phyloP scores from a whole-genome alignment of 2,329 filamentous ascomycete species.

The Colletotrichum spinosum region DNA sequence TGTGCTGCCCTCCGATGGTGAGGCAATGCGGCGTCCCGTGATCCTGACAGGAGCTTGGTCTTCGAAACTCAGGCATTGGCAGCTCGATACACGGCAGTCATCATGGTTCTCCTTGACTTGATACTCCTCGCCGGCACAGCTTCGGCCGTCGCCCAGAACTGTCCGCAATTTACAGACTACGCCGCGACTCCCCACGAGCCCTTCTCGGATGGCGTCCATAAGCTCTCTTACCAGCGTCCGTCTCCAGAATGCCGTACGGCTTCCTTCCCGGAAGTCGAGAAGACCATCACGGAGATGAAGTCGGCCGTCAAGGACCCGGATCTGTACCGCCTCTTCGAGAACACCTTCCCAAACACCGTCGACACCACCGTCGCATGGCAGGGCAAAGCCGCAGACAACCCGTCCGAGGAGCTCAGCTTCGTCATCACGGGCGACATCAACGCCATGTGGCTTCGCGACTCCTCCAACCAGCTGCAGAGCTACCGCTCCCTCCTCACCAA shows the following conservation, averaged over 20 bases:
- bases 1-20: conserved; percentile 17
- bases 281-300: conserved; percentile 78
- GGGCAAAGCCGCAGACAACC: conserved; percentile 66
- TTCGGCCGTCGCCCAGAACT: conserved; percentile 42
- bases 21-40: conserved; percentile 9
- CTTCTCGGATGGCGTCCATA: conserved; percentile 79
- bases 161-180: conserved; percentile 51
- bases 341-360: conserved; percentile 80
- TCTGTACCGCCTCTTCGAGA: conserved; percentile 76
- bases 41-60: conserved; percentile 13
- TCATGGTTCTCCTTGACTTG: conserved; percentile 13
- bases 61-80: not conserved
- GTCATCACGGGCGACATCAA: conserved; percentile 91
- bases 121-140: conserved; percentile 26
- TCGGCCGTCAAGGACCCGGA: conserved; percentile 80
- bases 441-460: conserved; percentile 94
- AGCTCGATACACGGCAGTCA: not conserved
- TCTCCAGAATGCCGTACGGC: conserved; percentile 83
- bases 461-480: conserved; percentile 81
- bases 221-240: conserved; percentile 85
- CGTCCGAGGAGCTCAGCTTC: conserved; percentile 72
- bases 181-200: conserved; percentile 68
- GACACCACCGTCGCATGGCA: conserved; percentile 80
- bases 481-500: conserved; percentile 74
- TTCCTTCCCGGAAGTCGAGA: conserved; percentile 80